These are phyloP conservation scores for Penicillium sp. DNA, from an alignment of 2,329 filamentous ascomycete genomes.

Conservation along the genomic window DNA sequence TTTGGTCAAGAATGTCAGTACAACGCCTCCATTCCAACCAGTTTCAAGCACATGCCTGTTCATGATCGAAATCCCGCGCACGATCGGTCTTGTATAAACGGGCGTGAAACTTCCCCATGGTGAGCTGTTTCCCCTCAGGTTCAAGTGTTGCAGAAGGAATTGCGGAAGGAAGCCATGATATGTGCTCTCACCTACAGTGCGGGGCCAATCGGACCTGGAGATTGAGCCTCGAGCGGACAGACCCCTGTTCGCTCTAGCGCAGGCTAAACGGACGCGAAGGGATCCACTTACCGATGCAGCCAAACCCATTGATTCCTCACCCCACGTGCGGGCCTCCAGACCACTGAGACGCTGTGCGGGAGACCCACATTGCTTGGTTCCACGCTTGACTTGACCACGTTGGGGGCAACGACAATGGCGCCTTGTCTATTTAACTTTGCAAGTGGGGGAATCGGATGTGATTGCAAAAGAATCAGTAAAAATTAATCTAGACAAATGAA, in stretches of 20 bases:
- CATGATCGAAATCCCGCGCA: constrained; percentile 46
- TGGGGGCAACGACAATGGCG: background rate
- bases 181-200: background rate
- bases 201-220: constrained; percentile 13
- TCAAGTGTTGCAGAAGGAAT: background rate
- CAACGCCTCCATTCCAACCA: background rate
- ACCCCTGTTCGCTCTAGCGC: background rate
- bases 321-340: constrained; percentile 18
- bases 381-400: constrained; percentile 6
- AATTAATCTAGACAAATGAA: background rate
- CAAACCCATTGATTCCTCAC: constrained; percentile 7
- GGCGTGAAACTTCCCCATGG: constrained; percentile 37
- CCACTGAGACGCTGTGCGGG: constrained; percentile 11
- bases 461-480: background rate
- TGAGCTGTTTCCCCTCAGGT: background rate
- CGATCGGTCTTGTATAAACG: constrained; percentile 46
- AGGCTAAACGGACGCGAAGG: background rate
- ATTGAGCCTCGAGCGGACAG: constrained; percentile 1
- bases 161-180: background rate
- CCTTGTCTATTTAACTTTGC: background rate
- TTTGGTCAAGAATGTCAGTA: background rate
- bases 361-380: constrained; percentile 7
- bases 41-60: constrained; percentile 31
- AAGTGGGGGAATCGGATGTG: background rate
- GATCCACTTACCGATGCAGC: background rate